Base-by-base conservation (phyloP, 176 grass and related monocot species). In the Cymbopogon citratus region DNA sequence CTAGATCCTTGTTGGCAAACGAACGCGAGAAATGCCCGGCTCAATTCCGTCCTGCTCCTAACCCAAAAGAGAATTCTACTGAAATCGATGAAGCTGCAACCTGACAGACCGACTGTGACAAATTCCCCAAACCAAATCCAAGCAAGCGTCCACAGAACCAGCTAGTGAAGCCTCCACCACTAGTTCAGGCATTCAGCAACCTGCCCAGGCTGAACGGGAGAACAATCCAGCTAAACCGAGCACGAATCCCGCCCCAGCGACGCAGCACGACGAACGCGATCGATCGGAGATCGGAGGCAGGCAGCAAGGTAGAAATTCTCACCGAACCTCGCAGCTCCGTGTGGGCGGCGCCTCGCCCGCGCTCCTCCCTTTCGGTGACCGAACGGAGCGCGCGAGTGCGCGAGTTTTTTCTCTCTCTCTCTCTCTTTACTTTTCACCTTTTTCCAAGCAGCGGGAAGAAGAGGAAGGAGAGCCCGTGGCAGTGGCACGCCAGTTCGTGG, bases 401-500 rank as follows among this genome's bases (percentile, higher is more conserved):
- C 14, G 40, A 46, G 21, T 27, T 41, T 18, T 43, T 2, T 45
- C n/a, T n/a, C 11, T 6, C 12, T 63, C 1, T 12, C n/a, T 9
- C 7, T 1, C 6, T 40, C 6, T 7, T 1, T 40, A 33, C n/a
- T 14, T 7, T 23, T 6, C 49, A 16, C 25, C 12, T 60, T 60
- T 60, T 60, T 25, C 26, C n/a, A 25, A 62, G 18, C 18, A 40
- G 49, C 62, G 12, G 5, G 39, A 41, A 5, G 23, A 6, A 66
- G 85, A 51, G 7, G 61, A 40, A 26, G 12, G 40, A 16, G 19
- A 21, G n/a, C 80, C 44, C 26, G 75, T 79, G 67, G 67, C 25
- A 70, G 48, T 81, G 78, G 48, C 66, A 63, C 49, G 18, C 63
- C 40, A 71, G 85, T 12, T 41, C 38, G 78, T 66, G 83, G 54